Percentiles rank a stretch among this genome's conserved stretches.
Conservation (phyloP, 2,329 filamentous ascomycete genomes). For the Neopestalotiopsis clavispora region DNA sequence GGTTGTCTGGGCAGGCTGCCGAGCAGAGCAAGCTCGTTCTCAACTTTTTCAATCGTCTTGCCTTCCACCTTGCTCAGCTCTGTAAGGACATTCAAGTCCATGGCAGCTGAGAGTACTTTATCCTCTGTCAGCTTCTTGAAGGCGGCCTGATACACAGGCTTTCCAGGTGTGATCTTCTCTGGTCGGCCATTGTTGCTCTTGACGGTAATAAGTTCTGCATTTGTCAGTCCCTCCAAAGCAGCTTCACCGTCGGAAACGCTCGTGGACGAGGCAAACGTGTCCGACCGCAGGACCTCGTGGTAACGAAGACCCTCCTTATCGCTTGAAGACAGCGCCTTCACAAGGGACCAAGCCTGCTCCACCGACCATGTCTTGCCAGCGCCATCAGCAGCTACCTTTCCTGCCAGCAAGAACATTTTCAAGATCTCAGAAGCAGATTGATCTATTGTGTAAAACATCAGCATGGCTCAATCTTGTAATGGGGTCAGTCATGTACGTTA, state of each 20-base stretch:
- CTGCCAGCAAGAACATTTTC: slow-evolving; percentile 83
- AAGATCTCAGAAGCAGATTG: slow-evolving; percentile 89
- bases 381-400: slow-evolving; percentile 56
- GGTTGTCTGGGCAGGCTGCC: slow-evolving; percentile 74
- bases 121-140: slow-evolving; percentile 77
- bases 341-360: slow-evolving; percentile 89
- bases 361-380: slow-evolving; percentile 70
- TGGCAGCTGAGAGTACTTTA: slow-evolving; percentile 71
- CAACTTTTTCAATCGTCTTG: slow-evolving; percentile 76
- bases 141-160: slow-evolving; percentile 84
- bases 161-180: slow-evolving; percentile 76
- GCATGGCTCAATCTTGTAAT: neutral
- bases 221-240: slow-evolving; percentile 79
- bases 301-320: slow-evolving; percentile 70
- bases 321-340: slow-evolving; percentile 75
- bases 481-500: neutral
- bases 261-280: slow-evolving; percentile 70
- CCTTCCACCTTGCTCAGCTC: slow-evolving; percentile 76
- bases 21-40: slow-evolving; percentile 76
- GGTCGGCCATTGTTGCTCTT: slow-evolving; percentile 77
- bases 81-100: slow-evolving; percentile 73
- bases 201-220: slow-evolving; percentile 85
- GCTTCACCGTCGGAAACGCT: slow-evolving; percentile 68
- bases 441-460: slow-evolving; percentile 54
- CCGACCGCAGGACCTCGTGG: slow-evolving; percentile 81